Evolutionary conservation across 192 early-diverging fungal genomes (phyloP).

Genomic region (Gonapodya sp.): DNA sequence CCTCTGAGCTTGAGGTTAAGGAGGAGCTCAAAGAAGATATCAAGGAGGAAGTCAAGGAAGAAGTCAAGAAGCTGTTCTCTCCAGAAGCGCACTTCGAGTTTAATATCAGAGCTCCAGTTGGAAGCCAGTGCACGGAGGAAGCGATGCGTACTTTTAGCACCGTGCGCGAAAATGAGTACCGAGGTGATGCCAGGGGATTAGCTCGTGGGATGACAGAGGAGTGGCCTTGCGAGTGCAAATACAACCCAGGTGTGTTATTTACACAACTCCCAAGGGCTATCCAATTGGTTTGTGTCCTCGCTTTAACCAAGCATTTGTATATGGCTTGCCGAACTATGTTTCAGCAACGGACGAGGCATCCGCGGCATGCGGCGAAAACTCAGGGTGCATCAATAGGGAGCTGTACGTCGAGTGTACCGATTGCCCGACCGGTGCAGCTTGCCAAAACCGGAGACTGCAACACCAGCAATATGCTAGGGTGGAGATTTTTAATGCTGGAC

Average conservation of each 20-base stretch:
- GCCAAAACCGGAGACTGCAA: constrained; percentile 86
- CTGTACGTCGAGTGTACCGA: constrained; percentile 86
- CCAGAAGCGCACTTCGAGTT: background rate
- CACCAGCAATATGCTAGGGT: constrained; percentile 72
- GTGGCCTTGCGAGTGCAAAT: constrained; percentile 71
- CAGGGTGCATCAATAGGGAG: constrained; percentile 87
- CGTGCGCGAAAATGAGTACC: constrained; percentile 48
- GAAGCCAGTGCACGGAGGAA: background rate
- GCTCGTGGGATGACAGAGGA: constrained; percentile 54
- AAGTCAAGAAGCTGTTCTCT: background rate
- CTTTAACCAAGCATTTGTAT: too few relatives aligned
- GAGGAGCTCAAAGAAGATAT: too few relatives aligned
- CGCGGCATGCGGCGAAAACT: constrained; percentile 75
- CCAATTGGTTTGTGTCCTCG: too few relatives aligned
- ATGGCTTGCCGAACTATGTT: background rate
- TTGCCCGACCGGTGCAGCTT: constrained; percentile 80
- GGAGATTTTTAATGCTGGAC: constrained; percentile 77
- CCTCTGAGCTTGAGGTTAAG: too few relatives aligned
- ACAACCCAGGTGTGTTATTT: constrained; percentile 41
- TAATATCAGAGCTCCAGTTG: background rate
- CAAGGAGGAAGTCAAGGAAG: background rate
- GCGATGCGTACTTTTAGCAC: background rate
- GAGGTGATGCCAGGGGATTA: constrained; percentile 57
- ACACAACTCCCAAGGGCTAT: too few relatives aligned
- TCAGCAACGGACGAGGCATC: background rate